Base-by-base conservation (phyloP, 1,139 yeast genomes). In the Kurtzmaniella quercitrusa region DNA sequence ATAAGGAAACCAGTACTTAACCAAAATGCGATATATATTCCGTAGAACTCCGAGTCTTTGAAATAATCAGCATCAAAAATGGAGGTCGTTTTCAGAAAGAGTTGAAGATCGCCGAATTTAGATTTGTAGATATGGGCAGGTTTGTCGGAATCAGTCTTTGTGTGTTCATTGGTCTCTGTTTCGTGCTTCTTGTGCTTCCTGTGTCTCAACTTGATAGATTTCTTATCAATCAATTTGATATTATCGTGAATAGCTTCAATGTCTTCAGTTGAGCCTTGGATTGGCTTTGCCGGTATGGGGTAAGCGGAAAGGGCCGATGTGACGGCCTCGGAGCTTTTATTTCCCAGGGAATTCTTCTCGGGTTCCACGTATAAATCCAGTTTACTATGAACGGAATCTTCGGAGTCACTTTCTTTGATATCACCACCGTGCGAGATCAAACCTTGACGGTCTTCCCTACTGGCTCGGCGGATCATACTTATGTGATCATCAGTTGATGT, bases 1-100 rank as follows among this genome's bases (percentile, higher is more conserved):
- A 78, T 72, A 33, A 73, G 60, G 45, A 83, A 74, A 7, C 75
- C 82, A 7, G 82, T 75, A 2, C 76, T 75, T 44, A 84, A 62
- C 94, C 94, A 85, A 48, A 81, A 78, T 42, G 84, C 69, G 11
- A 84, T 78, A 53, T 78, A 85, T 36, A 84, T 66, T 1, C 93
- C 94, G 49, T 74, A 78, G 55, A 80, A 84, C 42, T 70, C 68
- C 3, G 79, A 66, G 1, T 59, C 47, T 43, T 64, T 61, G 48
- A 73, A 66, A 18, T 52, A 50, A 2, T 56, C 66, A 28, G 71
- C 63, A 53, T 80, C 86, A 45, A 80, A 66, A 5, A 80, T 74
- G 3, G 82, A 71, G 3, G 75, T 61, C 11, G 72, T 57, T 12
- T 59, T 55, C 33, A 66, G 64, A 38, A 57, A 53, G 52, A 74